These are phyloP conservation scores for Licmophora abbreviata DNA, from an alignment of 108 stramenopile genomes.

Conservation along the genomic window DNA sequence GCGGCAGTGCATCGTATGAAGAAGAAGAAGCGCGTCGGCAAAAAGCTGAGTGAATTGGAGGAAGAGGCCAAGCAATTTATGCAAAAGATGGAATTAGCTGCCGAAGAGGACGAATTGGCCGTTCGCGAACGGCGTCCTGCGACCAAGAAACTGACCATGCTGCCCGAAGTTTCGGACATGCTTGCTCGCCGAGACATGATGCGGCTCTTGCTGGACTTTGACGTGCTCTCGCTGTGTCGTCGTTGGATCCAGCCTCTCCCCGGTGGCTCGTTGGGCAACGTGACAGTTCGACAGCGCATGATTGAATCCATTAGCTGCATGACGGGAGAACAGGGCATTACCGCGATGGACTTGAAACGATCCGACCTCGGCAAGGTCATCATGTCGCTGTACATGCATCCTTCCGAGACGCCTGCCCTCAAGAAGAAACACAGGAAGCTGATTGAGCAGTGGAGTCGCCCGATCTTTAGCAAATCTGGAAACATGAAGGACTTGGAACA, in stretches of 20 bases:
- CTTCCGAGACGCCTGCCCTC: constrained; percentile 75
- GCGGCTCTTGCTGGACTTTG: constrained; percentile 65
- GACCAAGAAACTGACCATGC: constrained; percentile 59
- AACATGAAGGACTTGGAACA: constrained; percentile 79
- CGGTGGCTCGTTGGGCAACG: constrained; percentile 71
- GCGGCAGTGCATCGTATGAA: constrained; percentile 73
- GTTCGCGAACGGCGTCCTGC: constrained; percentile 52
- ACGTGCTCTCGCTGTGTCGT: constrained; percentile 51
- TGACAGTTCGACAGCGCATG: constrained; percentile 70
- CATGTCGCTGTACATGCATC: constrained; percentile 81
- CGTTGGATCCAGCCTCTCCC: constrained; percentile 86
- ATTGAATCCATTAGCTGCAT: constrained; percentile 52
- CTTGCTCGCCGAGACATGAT: constrained; percentile 60
- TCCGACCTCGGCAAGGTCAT: constrained; percentile 78
- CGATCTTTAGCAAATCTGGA: constrained; percentile 87
- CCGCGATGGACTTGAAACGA: constrained; percentile 56
- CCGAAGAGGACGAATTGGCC: constrained; percentile 66
- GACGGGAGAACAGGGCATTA: constrained; percentile 76
- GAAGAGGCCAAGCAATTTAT: constrained; percentile 68
- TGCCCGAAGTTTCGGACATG: constrained; percentile 56
- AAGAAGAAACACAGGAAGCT: constrained; percentile 51
- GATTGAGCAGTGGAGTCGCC: constrained; percentile 89
- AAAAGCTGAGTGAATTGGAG: constrained; percentile 63
- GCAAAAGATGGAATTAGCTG: constrained; percentile 64
- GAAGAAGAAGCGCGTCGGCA: constrained; percentile 59